A percentile compares a stretch with the other conserved stretches of the same genome.
phyloP scores from a whole-genome alignment of 2,329 filamentous ascomycete species.

The Aureobasidium subglaciale region DNA sequence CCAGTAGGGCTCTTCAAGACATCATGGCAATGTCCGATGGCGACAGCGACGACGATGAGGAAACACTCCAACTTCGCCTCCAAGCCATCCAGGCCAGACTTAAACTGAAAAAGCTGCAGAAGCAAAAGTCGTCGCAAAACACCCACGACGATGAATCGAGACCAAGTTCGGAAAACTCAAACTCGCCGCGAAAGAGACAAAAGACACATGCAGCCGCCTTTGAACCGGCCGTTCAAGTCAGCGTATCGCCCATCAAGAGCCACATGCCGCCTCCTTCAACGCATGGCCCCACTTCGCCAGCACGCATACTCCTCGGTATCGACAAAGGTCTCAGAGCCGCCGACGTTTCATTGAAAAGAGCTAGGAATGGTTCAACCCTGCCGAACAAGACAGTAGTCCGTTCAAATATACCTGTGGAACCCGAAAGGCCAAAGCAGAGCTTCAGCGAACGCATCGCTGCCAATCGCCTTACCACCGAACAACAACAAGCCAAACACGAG shows the following conservation, averaged over 20 bases:
- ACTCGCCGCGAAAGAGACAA: constrained; percentile 20
- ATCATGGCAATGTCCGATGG: constrained; percentile 21
- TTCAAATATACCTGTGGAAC: constrained; percentile 3
- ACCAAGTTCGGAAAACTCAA: background rate
- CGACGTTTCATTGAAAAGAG: constrained; percentile 77
- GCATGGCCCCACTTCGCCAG: constrained; percentile 57
- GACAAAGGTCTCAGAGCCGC: constrained; percentile 76
- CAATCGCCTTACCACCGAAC: constrained; percentile 43
- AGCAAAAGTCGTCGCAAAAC: constrained; percentile 21
- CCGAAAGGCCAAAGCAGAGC: constrained; percentile 39
- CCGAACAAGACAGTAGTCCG: constrained; percentile 5
- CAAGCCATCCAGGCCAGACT: constrained; percentile 83
- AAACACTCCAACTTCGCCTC: constrained; percentile 77
- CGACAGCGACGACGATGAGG: constrained; percentile 62
- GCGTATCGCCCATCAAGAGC: constrained; percentile 59
- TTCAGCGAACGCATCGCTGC: constrained; percentile 85
- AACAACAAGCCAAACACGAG: constrained; percentile 38
- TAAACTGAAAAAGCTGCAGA: constrained; percentile 77
- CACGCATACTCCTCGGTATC: constrained; percentile 73
- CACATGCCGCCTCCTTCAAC: constrained; percentile 32
- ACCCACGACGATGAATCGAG: constrained; percentile 1
- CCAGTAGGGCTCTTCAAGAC: constrained; percentile 24
- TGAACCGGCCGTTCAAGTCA: constrained; percentile 57
- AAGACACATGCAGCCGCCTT: background rate
- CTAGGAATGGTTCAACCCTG: constrained; percentile 33